phyloP scores from a whole-genome alignment of 495 filamentous ascomycete genomes.

The Neurospora sp. region DNA sequence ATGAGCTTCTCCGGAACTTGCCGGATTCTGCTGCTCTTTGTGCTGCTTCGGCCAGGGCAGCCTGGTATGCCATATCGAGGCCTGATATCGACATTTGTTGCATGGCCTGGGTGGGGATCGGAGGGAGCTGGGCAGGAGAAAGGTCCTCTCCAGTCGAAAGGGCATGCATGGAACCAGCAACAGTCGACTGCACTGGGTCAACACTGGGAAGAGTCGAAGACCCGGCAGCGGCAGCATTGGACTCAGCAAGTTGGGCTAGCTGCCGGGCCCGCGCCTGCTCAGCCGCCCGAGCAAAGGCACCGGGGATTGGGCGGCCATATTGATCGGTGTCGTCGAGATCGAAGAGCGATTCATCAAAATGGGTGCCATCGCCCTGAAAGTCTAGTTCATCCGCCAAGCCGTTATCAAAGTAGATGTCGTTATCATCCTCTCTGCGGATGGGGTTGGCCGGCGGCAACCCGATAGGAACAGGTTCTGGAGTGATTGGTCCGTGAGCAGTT shows the following conservation, averaged over 20 bases:
- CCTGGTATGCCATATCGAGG: conserved; percentile 63
- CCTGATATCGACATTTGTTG: conserved; percentile 8
- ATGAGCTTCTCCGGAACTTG: conserved; percentile 51
- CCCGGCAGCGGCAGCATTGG: background rate
- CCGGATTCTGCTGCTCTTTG: conserved; percentile 61
- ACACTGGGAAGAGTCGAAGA: background rate
- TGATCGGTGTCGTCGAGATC: conserved; percentile 52
- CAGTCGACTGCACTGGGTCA: conserved; percentile 18
- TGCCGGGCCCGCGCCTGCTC: conserved; percentile 23
- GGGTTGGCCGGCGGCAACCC: conserved; percentile 1
- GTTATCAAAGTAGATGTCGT: conserved; percentile 78
- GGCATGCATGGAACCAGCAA: conserved; percentile 25
- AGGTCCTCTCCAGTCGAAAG: conserved; percentile 6
- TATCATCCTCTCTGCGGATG: conserved; percentile 29
- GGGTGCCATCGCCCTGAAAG: conserved; percentile 38
- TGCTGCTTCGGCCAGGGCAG: conserved; percentile 69
- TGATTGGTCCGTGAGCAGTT: background rate
- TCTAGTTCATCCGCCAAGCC: conserved; percentile 47
- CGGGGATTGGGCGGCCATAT: conserved; percentile 43
- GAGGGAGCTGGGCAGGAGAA: conserved; percentile 11
- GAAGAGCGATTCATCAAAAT: conserved; percentile 73
- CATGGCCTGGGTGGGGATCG: conserved; percentile 3
- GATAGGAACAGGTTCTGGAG: conserved; percentile 14
- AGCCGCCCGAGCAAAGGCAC: conserved; percentile 35
- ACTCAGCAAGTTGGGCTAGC: conserved; percentile 15